Base-by-base conservation (phyloP, 176 grass and related monocot genomes). In the Aegilops tauschii region DNA sequence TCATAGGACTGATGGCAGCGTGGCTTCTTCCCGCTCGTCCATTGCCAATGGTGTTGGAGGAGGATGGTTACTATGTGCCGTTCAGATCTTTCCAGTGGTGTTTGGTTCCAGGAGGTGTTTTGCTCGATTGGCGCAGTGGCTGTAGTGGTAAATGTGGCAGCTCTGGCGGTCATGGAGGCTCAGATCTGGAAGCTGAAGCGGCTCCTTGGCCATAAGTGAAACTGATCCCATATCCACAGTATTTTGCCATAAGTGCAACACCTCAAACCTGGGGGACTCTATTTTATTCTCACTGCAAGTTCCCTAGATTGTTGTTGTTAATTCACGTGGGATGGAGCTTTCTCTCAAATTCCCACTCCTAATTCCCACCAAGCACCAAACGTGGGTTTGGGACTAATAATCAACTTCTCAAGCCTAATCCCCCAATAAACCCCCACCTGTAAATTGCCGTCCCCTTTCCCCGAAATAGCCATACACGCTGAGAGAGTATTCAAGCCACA, bases 191-290 rank as follows among this genome's bases (percentile, higher is more conserved):
- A 47, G 12, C 1, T 17, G 71, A 47, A 47, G 44, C 23, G 71
- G 40, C 71, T 73, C 70, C 45, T 74, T 17, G 71, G 71, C 23
- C 71, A 70, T 39, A 74, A 49, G 40, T 47, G 73, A 76, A 76
- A 23, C 25, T 76, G 25, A 75, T 49, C 72, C 72, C 42, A 17
- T 44, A 75, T 18, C 4, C 73, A 76, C 44, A 4, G 6, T 30
- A 30, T 52, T 76, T 76, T 52, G 25, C 40, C 72, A 76, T 30
- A 52, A 76, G 73, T 1, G 44, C 1, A 52, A 23, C 40, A 76
- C 44, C 35, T 76, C 44, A 76, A 29, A 31, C 42, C 27, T 75
- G 72, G 70, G 2, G 9, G 69, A 4, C 6, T 8, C n/a, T 45
- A 73, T 40, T 44, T 73, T 73, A 27, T 14, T 14, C 25, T 29